Conservation (phyloP, 139 green algal species). For the Coelastrella sp. region DNA sequence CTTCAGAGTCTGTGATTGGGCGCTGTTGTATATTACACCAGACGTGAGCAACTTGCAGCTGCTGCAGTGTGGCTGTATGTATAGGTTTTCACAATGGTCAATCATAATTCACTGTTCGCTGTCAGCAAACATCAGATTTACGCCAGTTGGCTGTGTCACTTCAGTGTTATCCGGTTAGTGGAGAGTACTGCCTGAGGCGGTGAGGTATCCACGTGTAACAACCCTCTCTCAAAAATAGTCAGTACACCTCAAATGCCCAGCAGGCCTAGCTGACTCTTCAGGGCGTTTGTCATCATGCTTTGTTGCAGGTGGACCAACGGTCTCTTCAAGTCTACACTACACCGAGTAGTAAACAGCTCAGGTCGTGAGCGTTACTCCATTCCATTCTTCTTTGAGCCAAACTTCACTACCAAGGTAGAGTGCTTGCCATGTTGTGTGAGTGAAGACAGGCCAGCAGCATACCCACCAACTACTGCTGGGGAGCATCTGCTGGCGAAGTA, state of each 20-base stretch:
- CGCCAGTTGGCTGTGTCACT: too few species aligned
- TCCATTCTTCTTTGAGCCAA: slow-evolving; percentile 92
- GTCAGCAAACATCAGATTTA: too few species aligned
- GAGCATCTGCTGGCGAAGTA: slow-evolving; percentile 86
- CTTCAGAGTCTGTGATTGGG: too few species aligned
- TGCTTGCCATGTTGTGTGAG: slow-evolving; percentile 73
- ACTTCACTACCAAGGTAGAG: slow-evolving; percentile 78
- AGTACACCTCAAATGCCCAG: background rate
- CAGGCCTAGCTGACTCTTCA: background rate
- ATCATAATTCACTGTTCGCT: too few species aligned
- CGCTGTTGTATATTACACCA: too few species aligned
- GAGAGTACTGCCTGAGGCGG: too few species aligned
- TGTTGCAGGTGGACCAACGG: slow-evolving; percentile 81
- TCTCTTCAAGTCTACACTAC: slow-evolving; percentile 83
- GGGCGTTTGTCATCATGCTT: background rate
- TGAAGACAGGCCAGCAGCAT: slow-evolving; percentile 48
- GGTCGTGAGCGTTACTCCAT: slow-evolving; percentile 81
- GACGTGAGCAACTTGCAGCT: too few species aligned
- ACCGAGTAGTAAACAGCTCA: slow-evolving; percentile 83
- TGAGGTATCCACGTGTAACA: too few species aligned
- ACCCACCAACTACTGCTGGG: slow-evolving; percentile 77
- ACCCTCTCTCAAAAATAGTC: too few species aligned
- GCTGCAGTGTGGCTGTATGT: too few species aligned
- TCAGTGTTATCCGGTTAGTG: too few species aligned
- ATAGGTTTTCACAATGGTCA: too few species aligned